Percentiles rank a stretch among this genome's conserved stretches.
Evolutionary conservation across 2,329 filamentous ascomycete genomes (phyloP).

Genomic region (Penicillium glabrum): DNA sequence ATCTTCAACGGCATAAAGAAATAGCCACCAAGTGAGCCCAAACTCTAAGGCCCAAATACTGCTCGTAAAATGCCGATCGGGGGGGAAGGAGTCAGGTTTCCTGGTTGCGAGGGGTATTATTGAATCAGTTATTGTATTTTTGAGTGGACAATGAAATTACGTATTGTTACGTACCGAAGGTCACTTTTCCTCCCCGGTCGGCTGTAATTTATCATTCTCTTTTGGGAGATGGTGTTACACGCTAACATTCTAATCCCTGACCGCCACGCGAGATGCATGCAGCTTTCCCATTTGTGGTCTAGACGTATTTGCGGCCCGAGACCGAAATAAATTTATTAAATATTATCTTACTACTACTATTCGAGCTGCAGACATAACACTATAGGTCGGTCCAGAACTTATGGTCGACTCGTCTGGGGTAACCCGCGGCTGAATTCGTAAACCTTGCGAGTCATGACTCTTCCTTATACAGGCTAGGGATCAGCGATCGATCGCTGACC

Average conservation of each 20-base stretch:
- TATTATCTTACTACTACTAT: background rate
- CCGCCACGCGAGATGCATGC: slow-evolving; percentile 28
- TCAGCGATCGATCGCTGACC: background rate
- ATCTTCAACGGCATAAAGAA: slow-evolving; percentile 1
- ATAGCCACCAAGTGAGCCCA: background rate
- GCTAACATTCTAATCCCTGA: slow-evolving; percentile 24
- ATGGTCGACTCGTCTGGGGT: slow-evolving; percentile 3
- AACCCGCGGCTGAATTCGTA: slow-evolving; percentile 1
- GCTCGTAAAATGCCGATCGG: slow-evolving; percentile 2
- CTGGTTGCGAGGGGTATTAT: slow-evolving; percentile 3
- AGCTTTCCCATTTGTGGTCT: slow-evolving; percentile 4
- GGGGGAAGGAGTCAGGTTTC: slow-evolving; percentile 3
- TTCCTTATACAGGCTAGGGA: background rate
- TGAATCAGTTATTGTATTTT: slow-evolving; percentile 1
- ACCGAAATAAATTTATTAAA: background rate
- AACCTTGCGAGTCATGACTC: slow-evolving; percentile 9
- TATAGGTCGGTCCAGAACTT: background rate
- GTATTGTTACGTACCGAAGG: background rate
- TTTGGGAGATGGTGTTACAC: background rate
- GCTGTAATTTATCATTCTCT: background rate
- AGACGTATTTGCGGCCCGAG: background rate
- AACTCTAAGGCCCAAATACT: slow-evolving; percentile 10
- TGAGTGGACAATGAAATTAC: background rate
- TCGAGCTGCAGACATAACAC: background rate
- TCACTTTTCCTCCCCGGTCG: background rate